Evolutionary conservation across 2,329 filamentous ascomycete genomes (phyloP).

Genomic region (Fusarium sororula): DNA sequence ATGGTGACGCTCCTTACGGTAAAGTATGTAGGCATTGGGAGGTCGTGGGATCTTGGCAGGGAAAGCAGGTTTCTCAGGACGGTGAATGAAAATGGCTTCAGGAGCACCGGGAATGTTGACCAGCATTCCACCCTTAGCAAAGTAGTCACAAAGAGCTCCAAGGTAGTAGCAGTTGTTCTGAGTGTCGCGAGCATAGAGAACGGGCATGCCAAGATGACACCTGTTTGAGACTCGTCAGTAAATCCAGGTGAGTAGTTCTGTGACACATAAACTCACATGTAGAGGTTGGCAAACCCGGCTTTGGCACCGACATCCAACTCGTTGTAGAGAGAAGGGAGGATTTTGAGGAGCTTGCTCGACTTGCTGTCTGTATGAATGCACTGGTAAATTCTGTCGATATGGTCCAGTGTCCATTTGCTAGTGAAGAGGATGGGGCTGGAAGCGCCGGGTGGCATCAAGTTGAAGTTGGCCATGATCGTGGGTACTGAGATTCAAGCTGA

Average conservation of each 20-base stretch:
- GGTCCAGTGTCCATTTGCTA: conserved; percentile 2
- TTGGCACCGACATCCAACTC: conserved; percentile 31
- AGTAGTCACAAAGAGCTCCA: conserved; percentile 39
- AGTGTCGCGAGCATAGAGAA: conserved; percentile 42
- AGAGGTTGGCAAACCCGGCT: conserved; percentile 34
- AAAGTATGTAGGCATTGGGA: conserved; percentile 55
- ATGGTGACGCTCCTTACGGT: conserved; percentile 52
- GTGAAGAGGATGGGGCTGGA: neutral
- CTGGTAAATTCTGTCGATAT: conserved; percentile 30
- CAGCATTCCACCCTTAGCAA: conserved; percentile 34
- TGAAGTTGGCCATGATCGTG: conserved; percentile 1
- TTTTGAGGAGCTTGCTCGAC: conserved; percentile 20
- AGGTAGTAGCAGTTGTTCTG: conserved; percentile 40
- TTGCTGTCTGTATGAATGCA: conserved; percentile 3
- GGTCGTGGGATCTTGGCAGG: conserved; percentile 48
- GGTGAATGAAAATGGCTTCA: conserved; percentile 32
- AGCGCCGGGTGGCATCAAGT: neutral
- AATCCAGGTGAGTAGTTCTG: neutral
- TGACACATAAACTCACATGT: conserved; percentile 34
- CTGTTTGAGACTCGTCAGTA: conserved; percentile 10
- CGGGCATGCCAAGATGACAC: conserved; percentile 28
- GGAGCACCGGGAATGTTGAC: conserved; percentile 13
- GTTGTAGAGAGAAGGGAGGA: conserved; percentile 30
- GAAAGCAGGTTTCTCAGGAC: neutral
- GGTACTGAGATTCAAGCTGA: neutral